phyloP scores from a whole-genome alignment of 2,329 filamentous ascomycete species.

The Colletotrichum neosansevieriae region DNA sequence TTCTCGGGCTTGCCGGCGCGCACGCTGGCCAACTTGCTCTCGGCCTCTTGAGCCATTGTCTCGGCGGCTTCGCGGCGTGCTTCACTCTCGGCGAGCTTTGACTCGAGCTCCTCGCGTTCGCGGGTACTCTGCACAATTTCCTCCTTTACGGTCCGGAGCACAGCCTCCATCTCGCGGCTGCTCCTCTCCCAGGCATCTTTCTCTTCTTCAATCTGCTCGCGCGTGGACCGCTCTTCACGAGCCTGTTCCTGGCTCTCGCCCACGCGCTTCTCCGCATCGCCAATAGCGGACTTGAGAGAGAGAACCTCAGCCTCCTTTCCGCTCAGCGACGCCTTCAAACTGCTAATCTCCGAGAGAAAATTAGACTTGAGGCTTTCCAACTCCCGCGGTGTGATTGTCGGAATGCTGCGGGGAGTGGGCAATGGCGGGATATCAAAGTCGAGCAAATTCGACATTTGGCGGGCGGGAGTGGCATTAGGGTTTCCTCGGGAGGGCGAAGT shows the following conservation, averaged over 20 bases:
- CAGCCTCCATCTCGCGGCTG: conserved; percentile 85
- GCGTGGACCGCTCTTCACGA: conserved; percentile 78
- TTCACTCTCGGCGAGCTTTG: conserved; percentile 81
- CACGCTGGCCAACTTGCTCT: conserved; percentile 81
- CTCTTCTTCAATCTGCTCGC: conserved; percentile 80
- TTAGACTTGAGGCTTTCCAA: conserved; percentile 91
- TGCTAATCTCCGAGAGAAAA: conserved; percentile 92
- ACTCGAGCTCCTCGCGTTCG: conserved; percentile 84
- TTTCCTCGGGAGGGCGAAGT: conserved; percentile 35
- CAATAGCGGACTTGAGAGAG: conserved; percentile 87
- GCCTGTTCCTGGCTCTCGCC: conserved; percentile 87
- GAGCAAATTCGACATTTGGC: conserved; percentile 76
- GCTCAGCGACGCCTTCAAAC: conserved; percentile 89
- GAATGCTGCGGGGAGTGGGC: conserved; percentile 91
- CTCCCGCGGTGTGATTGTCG: conserved; percentile 90
- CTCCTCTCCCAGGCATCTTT: conserved; percentile 87
- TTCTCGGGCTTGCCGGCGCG: conserved; percentile 68
- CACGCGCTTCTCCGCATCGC: conserved; percentile 91
- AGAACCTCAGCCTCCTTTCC: conserved; percentile 94
- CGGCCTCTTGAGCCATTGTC: conserved; percentile 80
- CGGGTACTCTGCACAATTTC: conserved; percentile 82
- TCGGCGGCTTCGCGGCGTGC: conserved; percentile 80
- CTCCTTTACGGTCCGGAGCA: conserved; percentile 82
- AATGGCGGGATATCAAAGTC: conserved; percentile 96
- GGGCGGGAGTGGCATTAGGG: conserved; percentile 61